phyloP scores from a whole-genome alignment of 75 land plant species.

The Cunninghamia lanceolata region DNA sequence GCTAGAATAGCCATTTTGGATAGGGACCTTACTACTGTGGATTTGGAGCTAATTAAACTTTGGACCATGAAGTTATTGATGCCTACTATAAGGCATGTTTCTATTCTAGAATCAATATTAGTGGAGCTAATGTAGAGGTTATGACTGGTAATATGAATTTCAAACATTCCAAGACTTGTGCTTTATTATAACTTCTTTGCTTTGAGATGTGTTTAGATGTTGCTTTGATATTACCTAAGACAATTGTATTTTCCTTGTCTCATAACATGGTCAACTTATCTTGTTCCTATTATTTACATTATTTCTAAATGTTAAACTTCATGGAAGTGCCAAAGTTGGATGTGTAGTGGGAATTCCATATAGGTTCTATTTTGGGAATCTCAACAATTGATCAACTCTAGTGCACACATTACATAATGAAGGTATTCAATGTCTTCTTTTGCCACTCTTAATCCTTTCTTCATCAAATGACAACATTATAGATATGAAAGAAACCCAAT shows the following conservation, averaged over 20 bases:
- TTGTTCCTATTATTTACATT: background rate
- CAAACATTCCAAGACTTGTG: background rate
- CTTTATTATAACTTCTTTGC: background rate
- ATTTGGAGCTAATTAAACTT: slow-evolving; percentile 94
- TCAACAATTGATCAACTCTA: slow-evolving; percentile 76
- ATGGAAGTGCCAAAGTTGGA: background rate
- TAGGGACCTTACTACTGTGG: slow-evolving; percentile 96
- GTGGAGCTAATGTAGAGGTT: slow-evolving; percentile 95
- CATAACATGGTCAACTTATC: background rate
- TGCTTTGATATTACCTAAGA: slow-evolving; percentile 31
- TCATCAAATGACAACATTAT: background rate
- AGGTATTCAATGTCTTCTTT: slow-evolving; percentile 32
- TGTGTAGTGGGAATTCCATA: slow-evolving; percentile 85
- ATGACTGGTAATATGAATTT: slow-evolving; percentile 63
- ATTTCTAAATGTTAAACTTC: background rate
- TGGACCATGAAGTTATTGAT: slow-evolving; percentile 91
- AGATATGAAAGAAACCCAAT: background rate
- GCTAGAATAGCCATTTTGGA: background rate
- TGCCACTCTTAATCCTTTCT: background rate
- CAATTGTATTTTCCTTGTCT: background rate
- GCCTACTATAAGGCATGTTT: slow-evolving; percentile 99
- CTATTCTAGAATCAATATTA: slow-evolving; percentile 89
- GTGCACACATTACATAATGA: slow-evolving; percentile 70
- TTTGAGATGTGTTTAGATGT: background rate
- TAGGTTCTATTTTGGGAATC: slow-evolving; percentile 82